phyloP scores from a whole-genome alignment of 441 rosid species.

The Lepidium campestre region DNA sequence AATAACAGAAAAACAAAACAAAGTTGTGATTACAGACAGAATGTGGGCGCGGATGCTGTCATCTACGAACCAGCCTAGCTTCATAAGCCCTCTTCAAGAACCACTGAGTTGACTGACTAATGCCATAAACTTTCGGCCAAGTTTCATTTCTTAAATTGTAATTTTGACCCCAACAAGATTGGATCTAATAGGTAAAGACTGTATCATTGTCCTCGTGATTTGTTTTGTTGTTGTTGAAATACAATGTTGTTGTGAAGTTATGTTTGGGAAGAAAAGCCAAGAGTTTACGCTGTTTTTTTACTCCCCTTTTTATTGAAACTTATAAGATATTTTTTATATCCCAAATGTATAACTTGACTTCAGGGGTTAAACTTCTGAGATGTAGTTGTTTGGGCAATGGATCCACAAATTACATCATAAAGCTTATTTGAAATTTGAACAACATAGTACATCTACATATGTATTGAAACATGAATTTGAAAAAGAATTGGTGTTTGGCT shows the following conservation, averaged over 20 bases:
- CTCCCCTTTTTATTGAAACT: not conserved
- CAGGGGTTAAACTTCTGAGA: not conserved
- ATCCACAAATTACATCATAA: not conserved
- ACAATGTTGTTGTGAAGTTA: not conserved
- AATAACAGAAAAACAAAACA: constrained; percentile 62
- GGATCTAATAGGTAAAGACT: not conserved
- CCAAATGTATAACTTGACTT: too few relatives aligned
- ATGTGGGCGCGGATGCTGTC: constrained; percentile 86
- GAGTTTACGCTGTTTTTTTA: not conserved
- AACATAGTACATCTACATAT: not conserved
- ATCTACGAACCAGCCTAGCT: constrained; percentile 87
- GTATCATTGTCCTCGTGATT: not conserved
- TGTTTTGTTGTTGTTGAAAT: not conserved
- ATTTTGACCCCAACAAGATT: constrained; percentile 5
- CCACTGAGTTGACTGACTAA: constrained; percentile 4
- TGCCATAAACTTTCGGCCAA: not conserved
- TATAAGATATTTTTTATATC: too few relatives aligned
- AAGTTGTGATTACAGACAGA: constrained; percentile 81
- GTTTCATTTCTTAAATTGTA: constrained; percentile 5
- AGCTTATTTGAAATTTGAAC: not conserved
- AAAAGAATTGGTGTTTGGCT: constrained; percentile 14
- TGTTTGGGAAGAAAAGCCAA: not conserved
- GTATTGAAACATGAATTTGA: not conserved
- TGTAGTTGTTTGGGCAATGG: not conserved
- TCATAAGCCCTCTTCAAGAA: constrained; percentile 37